phyloP scores from a whole-genome alignment of 2,329 filamentous ascomycete genomes.

The Talaromyces pinophilus region DNA sequence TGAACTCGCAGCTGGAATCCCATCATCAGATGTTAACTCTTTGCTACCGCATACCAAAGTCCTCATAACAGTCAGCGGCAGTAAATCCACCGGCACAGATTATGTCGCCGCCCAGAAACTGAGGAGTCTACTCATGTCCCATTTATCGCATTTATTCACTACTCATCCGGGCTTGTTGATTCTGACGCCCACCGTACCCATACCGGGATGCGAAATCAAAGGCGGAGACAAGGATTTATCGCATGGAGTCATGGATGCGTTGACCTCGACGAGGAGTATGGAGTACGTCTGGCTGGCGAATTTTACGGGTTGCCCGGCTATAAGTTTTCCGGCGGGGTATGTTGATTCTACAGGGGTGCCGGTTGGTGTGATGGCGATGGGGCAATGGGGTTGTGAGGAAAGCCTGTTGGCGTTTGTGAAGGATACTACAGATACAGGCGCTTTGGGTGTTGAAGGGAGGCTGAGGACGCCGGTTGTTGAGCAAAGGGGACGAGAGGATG shows the following conservation, averaged over 20 bases:
- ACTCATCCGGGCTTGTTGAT: conserved; percentile 74
- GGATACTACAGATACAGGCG: conserved; percentile 33
- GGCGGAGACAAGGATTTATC: conserved; percentile 62
- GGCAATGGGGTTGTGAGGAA: conserved; percentile 58
- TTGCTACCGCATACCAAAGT: conserved; percentile 70
- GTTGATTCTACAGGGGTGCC: conserved; percentile 49
- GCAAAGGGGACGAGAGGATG: conserved; percentile 1
- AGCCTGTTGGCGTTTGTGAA: conserved; percentile 55
- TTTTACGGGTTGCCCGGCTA: conserved; percentile 73
- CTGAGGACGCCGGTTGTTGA: conserved; percentile 32
- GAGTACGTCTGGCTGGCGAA: conserved; percentile 85
- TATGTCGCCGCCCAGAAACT: conserved; percentile 72
- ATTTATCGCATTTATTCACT: conserved; percentile 70
- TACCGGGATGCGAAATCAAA: conserved; percentile 70
- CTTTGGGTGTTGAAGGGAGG: conserved; percentile 26
- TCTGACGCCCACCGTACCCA: conserved; percentile 74
- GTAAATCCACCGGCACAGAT: conserved; percentile 67
- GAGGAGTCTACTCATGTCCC: conserved; percentile 74
- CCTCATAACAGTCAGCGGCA: conserved; percentile 62
- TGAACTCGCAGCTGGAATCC: conserved; percentile 62
- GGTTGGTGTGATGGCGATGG: conserved; percentile 57
- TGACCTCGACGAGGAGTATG: conserved; percentile 75
- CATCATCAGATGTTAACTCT: conserved; percentile 54
- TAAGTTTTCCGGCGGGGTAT: conserved; percentile 76
- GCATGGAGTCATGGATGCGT: conserved; percentile 70